Evolutionary conservation across 441 rosid genomes (phyloP).

Genomic region (Mallotus repandus): DNA sequence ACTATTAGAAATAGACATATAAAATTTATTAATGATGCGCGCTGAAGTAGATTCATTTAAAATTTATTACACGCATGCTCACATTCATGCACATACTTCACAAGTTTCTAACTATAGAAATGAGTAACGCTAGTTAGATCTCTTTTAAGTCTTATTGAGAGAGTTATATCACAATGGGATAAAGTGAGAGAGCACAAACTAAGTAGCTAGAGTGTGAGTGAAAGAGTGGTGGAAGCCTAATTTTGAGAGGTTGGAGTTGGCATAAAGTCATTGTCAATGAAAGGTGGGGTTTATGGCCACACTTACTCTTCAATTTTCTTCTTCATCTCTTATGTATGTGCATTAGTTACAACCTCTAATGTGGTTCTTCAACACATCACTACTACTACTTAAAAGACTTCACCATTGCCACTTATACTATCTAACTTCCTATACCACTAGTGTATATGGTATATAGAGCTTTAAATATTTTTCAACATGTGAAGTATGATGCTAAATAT

Average conservation of each 20-base stretch:
- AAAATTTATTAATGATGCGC: too few relatives aligned
- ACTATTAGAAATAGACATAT: too few relatives aligned
- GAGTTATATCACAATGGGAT: neutral
- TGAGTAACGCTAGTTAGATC: too few relatives aligned
- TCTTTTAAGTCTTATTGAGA: neutral
- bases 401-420: neutral
- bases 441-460: neutral
- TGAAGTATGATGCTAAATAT: neutral
- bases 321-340: neutral
- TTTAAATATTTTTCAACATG: neutral
- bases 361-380: conserved; percentile 17
- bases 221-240: conserved; percentile 2
- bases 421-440: neutral
- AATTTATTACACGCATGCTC: too few relatives aligned
- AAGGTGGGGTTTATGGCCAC: neutral
- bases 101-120: too few relatives aligned
- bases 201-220: neutral
- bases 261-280: conserved; percentile 13
- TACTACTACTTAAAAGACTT: neutral
- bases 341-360: conserved; percentile 17
- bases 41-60: too few relatives aligned
- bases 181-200: neutral
- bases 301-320: neutral
- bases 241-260: neutral
- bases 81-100: too few relatives aligned